Evolutionary conservation across 176 grass and related monocot genomes (phyloP).

Genomic region (Metroxylon sagu): DNA sequence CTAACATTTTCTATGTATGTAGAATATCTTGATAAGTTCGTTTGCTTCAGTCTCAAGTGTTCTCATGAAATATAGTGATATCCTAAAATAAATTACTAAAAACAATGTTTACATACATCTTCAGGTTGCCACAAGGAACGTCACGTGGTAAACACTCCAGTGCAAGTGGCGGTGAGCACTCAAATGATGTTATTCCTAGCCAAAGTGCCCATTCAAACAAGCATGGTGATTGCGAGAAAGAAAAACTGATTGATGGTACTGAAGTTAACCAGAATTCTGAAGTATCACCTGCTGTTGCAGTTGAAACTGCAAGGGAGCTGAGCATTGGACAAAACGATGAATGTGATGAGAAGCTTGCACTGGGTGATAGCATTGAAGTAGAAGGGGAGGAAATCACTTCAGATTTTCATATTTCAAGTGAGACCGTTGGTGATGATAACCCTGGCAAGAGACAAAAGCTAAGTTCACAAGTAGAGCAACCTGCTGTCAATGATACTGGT

Average conservation of each 20-base stretch:
- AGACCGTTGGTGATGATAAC: constrained; percentile 33
- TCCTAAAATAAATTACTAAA: too few relatives aligned
- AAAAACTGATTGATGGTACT: constrained; percentile 37
- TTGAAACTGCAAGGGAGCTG: constrained; percentile 43
- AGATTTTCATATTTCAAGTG: constrained; percentile 38
- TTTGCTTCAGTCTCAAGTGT: too few relatives aligned
- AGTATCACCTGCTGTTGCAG: constrained; percentile 34
- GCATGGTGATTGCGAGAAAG: constrained; percentile 30
- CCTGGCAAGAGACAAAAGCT: constrained; percentile 40
- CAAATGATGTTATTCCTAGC: constrained; percentile 31
- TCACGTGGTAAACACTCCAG: constrained; percentile 26
- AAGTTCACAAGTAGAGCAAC: constrained; percentile 40
- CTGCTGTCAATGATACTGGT: constrained; percentile 27
- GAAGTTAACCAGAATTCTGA: constrained; percentile 48
- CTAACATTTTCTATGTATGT: too few relatives aligned
- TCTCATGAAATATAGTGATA: neutral
- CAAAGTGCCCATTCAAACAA: constrained; percentile 30
- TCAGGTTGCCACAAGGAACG: constrained; percentile 38
- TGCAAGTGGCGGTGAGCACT: constrained; percentile 28
- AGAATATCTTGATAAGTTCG: too few relatives aligned
- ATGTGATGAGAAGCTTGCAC: constrained; percentile 36
- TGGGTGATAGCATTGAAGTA: constrained; percentile 55
- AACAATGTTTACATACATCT: neutral
- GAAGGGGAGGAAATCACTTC: constrained; percentile 59
- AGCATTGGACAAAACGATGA: constrained; percentile 54